Conservation (phyloP, 768 basidiomycete genomes). For the Cystofilobasidium ferigula region DNA sequence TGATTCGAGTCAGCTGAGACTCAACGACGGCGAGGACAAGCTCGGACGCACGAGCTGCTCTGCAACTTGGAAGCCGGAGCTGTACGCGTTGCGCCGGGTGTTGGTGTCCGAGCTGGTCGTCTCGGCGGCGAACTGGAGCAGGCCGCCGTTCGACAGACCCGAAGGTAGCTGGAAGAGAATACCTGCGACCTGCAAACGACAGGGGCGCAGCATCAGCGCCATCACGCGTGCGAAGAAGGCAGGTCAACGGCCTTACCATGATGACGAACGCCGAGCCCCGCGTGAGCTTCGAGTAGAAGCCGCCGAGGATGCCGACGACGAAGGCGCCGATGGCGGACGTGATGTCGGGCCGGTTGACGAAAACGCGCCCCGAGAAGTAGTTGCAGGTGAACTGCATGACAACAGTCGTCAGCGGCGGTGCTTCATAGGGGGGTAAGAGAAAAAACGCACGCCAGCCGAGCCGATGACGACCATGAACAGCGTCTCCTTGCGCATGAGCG, state of each 20-base stretch:
- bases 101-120: slow-evolving; percentile 31
- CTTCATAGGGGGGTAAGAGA: not conserved
- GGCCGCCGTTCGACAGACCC: slow-evolving; percentile 66
- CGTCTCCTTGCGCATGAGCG: slow-evolving; percentile 38
- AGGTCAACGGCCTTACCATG: slow-evolving; percentile 46
- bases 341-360: slow-evolving; percentile 61
- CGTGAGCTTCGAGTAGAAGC: slow-evolving; percentile 64
- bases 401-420: not conserved
- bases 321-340: slow-evolving; percentile 62
- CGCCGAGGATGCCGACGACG: slow-evolving; percentile 66
- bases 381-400: slow-evolving; percentile 44
- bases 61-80: slow-evolving; percentile 56
- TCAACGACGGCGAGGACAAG: slow-evolving; percentile 32
- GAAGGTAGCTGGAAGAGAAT: slow-evolving; percentile 78
- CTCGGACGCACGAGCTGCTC: slow-evolving; percentile 49
- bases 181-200: slow-evolving; percentile 52
- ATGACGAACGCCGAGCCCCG: slow-evolving; percentile 61
- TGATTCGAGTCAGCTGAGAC: not conserved
- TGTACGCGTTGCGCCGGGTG: slow-evolving; percentile 46
- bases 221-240: not conserved
- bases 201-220: not conserved
- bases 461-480: slow-evolving; percentile 47
- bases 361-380: slow-evolving; percentile 51
- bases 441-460: slow-evolving; percentile 53
- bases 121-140: slow-evolving; percentile 44